These are phyloP conservation scores for Suhomyces kunorum DNA, from an alignment of 1,139 yeast genomes.

Conservation along the genomic window DNA sequence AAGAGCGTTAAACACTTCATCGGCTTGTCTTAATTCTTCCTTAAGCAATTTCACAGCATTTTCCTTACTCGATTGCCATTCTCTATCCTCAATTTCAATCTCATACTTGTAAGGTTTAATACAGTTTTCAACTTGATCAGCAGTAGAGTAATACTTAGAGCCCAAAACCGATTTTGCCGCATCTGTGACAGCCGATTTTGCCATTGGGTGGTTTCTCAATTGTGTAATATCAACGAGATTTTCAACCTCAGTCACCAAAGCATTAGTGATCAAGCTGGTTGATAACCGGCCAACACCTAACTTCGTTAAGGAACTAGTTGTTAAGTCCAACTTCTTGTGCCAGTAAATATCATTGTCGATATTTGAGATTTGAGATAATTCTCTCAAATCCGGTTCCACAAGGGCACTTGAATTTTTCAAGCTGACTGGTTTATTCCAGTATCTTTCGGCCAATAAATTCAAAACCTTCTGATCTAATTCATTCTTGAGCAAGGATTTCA, in stretches of 20 bases:
- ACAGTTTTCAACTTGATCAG: constrained; percentile 98
- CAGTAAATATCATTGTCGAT: constrained; percentile 76
- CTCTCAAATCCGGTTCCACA: constrained; percentile 54
- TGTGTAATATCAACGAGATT: constrained; percentile 73
- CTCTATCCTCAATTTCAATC: constrained; percentile 92
- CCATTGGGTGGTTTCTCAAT: constrained; percentile 80
- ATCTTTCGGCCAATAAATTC: constrained; percentile 83
- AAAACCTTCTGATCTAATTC: constrained; percentile 87
- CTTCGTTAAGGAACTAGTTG: constrained; percentile 83
- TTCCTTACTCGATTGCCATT: constrained; percentile 83
- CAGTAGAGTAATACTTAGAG: constrained; percentile 82
- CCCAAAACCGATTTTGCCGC: constrained; percentile 82
- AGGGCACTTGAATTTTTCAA: constrained; percentile 18
- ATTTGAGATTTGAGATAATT: constrained; percentile 48
- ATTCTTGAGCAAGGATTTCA: constrained; percentile 73
- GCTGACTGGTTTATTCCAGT: constrained; percentile 76
- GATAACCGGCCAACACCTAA: constrained; percentile 91
- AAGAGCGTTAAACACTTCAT: constrained; percentile 59
- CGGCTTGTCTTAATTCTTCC: constrained; percentile 86
- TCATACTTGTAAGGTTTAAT: constrained; percentile 97
- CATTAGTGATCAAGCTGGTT: constrained; percentile 78
- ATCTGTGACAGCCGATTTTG: constrained; percentile 75
- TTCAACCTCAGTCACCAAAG: constrained; percentile 75
- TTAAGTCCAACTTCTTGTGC: constrained; percentile 82
- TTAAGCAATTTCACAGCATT: constrained; percentile 71